Percentiles rank a stretch among this genome's conserved stretches.
Evolutionary conservation across 2,329 filamentous ascomycete species (phyloP).

Genomic region (Talaromyces amestolkiae): DNA sequence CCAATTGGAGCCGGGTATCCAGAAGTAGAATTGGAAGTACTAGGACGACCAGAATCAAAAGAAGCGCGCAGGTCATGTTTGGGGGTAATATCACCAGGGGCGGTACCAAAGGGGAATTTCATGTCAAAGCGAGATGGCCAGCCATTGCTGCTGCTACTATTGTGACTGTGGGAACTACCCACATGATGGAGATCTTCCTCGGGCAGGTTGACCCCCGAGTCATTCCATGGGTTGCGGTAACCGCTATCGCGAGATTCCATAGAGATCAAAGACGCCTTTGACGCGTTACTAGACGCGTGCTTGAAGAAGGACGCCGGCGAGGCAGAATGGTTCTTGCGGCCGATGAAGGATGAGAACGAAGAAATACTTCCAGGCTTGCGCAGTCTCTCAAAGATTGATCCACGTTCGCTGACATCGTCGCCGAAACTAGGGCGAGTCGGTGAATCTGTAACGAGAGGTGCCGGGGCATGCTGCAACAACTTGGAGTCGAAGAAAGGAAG

Average conservation of each 20-base stretch:
- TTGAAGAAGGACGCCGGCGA: slow-evolving; percentile 90
- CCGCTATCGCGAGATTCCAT: slow-evolving; percentile 94
- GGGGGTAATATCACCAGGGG: slow-evolving; percentile 75
- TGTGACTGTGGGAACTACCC: slow-evolving; percentile 58
- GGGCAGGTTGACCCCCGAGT: slow-evolving; percentile 89
- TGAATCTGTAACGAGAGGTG: slow-evolving; percentile 77
- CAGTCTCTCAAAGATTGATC: slow-evolving; percentile 84
- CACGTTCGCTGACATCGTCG: slow-evolving; percentile 75
- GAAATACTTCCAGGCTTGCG: slow-evolving; percentile 94
- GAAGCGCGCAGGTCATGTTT: slow-evolving; percentile 80
- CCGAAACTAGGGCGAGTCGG: slow-evolving; percentile 82
- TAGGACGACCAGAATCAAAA: slow-evolving; percentile 86
- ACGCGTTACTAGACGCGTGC: slow-evolving; percentile 80
- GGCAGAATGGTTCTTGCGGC: slow-evolving; percentile 89
- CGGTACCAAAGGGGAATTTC: slow-evolving; percentile 62
- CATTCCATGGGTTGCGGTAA: slow-evolving; percentile 97
- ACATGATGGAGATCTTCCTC: slow-evolving; percentile 69
- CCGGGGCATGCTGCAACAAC: slow-evolving; percentile 86
- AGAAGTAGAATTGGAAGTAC: slow-evolving; percentile 94
- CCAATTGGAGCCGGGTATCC: slow-evolving; percentile 92
- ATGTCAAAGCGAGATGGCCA: slow-evolving; percentile 58
- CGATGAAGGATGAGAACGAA: slow-evolving; percentile 92
- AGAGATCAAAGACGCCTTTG: slow-evolving; percentile 91
- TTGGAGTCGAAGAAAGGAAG: slow-evolving; percentile 97
- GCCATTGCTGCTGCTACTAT: slow-evolving; percentile 60